Conservation (phyloP, 2,329 filamentous ascomycete genomes). For the Didymella pomorum region DNA sequence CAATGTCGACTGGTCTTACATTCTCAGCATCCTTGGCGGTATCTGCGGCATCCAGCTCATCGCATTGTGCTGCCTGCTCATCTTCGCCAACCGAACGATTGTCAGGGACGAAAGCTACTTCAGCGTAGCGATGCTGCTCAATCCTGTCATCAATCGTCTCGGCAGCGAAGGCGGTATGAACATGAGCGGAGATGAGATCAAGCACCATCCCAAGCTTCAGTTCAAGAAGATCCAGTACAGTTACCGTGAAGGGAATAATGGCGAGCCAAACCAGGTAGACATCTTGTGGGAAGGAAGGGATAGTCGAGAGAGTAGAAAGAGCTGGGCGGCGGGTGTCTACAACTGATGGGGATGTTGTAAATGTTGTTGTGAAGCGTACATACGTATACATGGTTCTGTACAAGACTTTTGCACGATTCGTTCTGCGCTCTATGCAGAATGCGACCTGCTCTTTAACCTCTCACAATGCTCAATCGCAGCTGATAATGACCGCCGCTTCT, state of each 20-base stretch:
- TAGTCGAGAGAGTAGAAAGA: conserved; percentile 29
- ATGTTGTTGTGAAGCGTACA: conserved; percentile 10
- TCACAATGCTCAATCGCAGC: neutral
- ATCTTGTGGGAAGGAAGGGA: conserved; percentile 38
- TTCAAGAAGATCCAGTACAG: conserved; percentile 41
- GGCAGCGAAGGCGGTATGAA: conserved; percentile 36
- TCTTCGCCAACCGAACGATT: conserved; percentile 39
- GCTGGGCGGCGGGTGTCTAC: conserved; percentile 37
- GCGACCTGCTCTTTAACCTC: neutral
- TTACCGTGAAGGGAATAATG: conserved; percentile 36
- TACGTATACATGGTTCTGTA: conserved; percentile 20
- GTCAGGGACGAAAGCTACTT: conserved; percentile 41
- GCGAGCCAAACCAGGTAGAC: conserved; percentile 38
- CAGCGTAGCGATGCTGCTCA: conserved; percentile 39
- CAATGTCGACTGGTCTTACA: conserved; percentile 37
- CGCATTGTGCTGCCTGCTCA: conserved; percentile 32
- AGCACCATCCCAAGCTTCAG: conserved; percentile 33
- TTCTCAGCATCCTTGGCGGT: conserved; percentile 32
- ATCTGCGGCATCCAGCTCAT: conserved; percentile 36
- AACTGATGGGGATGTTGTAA: conserved; percentile 20
- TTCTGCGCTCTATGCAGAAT: neutral
- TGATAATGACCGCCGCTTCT: neutral
- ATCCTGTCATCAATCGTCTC: conserved; percentile 35
- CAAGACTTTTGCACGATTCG: conserved; percentile 9
- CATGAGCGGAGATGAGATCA: conserved; percentile 41